Evolutionary conservation across 257 asterid species (phyloP).

Genomic region (Ilex aquifolium): DNA sequence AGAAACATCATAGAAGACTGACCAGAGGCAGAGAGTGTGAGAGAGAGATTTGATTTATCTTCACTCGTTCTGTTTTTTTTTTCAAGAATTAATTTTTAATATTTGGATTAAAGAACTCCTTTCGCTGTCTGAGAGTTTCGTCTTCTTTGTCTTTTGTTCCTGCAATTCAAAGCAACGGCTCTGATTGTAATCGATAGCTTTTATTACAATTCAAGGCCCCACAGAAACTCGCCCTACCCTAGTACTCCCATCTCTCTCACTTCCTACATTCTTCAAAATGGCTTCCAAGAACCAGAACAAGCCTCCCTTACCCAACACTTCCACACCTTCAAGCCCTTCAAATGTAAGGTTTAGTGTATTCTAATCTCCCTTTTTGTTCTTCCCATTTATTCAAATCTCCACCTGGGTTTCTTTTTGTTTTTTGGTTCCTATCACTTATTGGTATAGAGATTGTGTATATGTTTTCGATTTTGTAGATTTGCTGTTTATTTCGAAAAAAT

Average conservation of each 20-base stretch:
- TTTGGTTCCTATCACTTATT: neutral
- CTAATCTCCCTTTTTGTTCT: neutral
- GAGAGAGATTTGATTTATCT: too few relatives aligned
- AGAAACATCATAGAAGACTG: neutral
- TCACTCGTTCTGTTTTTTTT: too few relatives aligned
- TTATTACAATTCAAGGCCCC: slow-evolving; percentile 38
- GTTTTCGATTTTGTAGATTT: neutral
- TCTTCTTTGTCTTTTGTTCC: neutral
- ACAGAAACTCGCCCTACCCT: slow-evolving; percentile 5
- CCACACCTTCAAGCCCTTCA: slow-evolving; percentile 38
- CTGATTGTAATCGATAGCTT: slow-evolving; percentile 23
- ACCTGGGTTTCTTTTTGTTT: neutral
- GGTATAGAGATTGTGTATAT: neutral
- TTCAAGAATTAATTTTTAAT: too few relatives aligned
- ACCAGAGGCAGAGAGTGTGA: too few relatives aligned
- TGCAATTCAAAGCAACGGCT: slow-evolving; percentile 55
- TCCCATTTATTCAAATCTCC: neutral
- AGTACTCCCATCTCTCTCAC: slow-evolving; percentile 4
- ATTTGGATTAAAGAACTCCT: slow-evolving; percentile 12
- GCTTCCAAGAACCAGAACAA: slow-evolving; percentile 44
- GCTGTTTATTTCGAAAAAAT: neutral
- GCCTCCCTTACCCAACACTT: slow-evolving; percentile 23
- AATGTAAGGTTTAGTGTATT: slow-evolving; percentile 22
- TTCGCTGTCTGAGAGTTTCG: slow-evolving; percentile 7
- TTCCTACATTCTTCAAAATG: slow-evolving; percentile 22